These are phyloP conservation scores for Russula olivacea DNA, from an alignment of 768 basidiomycete genomes.

Conservation along the genomic window DNA sequence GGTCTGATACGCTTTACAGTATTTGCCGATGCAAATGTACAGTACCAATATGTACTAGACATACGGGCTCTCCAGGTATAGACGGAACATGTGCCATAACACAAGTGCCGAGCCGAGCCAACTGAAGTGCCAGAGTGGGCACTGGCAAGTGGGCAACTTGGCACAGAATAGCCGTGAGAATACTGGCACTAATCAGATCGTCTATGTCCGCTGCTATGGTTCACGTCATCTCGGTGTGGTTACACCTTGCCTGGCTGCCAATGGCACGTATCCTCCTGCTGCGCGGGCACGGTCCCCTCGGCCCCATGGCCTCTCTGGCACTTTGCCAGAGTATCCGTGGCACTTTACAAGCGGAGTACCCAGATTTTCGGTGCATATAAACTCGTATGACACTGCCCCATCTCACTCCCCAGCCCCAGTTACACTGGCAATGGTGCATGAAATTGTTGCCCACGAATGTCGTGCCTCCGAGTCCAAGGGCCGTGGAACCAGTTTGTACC, in stretches of 20 bases:
- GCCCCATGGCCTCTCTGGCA: background rate
- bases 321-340: background rate
- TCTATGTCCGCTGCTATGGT: no score
- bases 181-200: background rate
- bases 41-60: background rate
- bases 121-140: background rate
- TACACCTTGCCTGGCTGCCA: background rate
- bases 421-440: background rate
- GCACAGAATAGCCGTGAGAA: background rate
- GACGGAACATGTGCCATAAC: background rate
- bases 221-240: background rate
- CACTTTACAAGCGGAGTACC: background rate
- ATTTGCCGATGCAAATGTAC: background rate
- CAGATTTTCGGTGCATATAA: background rate
- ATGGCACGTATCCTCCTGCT: background rate
- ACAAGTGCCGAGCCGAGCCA: background rate
- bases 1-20: background rate
- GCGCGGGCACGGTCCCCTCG: background rate
- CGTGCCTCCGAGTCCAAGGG: no score
- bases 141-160: no score
- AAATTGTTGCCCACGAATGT: no score
- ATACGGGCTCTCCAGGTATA: background rate
- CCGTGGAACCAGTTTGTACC: no score
- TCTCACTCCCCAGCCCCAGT: background rate
- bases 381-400: background rate